Evolutionary conservation across 352 stramenopile genomes (phyloP).

Genomic region (Phytophthora tubulina): DNA sequence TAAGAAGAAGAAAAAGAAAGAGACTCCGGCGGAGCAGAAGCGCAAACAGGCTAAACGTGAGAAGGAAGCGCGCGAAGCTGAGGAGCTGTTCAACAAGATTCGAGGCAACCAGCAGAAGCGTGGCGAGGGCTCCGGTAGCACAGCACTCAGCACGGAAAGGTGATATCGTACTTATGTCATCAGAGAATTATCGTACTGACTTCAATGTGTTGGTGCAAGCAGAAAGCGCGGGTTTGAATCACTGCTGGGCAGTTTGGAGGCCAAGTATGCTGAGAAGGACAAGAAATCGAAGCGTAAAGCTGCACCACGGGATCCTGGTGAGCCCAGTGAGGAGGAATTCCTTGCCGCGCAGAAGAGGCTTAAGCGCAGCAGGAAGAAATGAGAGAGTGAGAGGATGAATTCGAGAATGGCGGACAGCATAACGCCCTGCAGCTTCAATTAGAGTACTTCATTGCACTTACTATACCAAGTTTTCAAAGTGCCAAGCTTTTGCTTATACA

Average conservation of each 20-base stretch:
- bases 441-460: slow-evolving; percentile 20
- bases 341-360: slow-evolving; percentile 61
- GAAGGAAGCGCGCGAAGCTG: slow-evolving; percentile 69
- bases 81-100: slow-evolving; percentile 73
- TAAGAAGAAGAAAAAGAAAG: slow-evolving; percentile 50
- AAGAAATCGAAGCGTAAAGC: slow-evolving; percentile 57
- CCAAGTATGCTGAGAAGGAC: slow-evolving; percentile 64
- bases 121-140: slow-evolving; percentile 38
- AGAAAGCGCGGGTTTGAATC: slow-evolving; percentile 71
- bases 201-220: slow-evolving; percentile 18
- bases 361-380: slow-evolving; percentile 52
- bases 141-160: slow-evolving; percentile 54
- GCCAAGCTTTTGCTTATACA: not conserved
- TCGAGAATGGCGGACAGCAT: slow-evolving; percentile 17
- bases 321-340: slow-evolving; percentile 78
- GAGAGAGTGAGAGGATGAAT: not conserved
- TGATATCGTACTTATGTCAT: slow-evolving; percentile 25
- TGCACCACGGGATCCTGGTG: slow-evolving; percentile 6
- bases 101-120: slow-evolving; percentile 58
- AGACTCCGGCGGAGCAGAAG: slow-evolving; percentile 50
- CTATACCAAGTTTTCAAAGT: not conserved
- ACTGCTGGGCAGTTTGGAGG: slow-evolving; percentile 67
- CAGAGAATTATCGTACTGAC: slow-evolving; percentile 7
- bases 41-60: slow-evolving; percentile 60
- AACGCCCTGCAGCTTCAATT: slow-evolving; percentile 25